Conservation (phyloP, 225 moss, liverwort and hornwort genomes). For the Marchantia paleacea region DNA sequence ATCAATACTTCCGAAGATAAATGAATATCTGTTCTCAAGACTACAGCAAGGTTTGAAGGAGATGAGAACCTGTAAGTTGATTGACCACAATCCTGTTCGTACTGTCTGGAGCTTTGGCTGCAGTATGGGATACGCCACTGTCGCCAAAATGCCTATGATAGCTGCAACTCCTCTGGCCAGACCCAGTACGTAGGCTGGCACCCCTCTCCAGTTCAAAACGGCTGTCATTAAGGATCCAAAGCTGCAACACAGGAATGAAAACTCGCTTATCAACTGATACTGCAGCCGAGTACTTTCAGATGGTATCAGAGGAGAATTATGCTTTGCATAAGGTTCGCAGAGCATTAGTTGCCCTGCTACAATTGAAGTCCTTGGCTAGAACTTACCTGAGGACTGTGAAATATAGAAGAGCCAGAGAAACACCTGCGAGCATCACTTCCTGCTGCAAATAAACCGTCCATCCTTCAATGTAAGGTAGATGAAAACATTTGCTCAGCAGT, state of each 20-base stretch:
- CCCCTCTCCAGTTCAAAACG: conserved; percentile 77
- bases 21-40: too few species aligned
- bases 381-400: conserved; percentile 89
- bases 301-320: too few species aligned
- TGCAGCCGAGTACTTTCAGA: background rate
- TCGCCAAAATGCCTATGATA: conserved; percentile 78
- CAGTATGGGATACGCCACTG: conserved; percentile 68
- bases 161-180: conserved; percentile 84
- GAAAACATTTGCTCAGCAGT: conserved; percentile 46
- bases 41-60: background rate
- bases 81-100: conserved; percentile 93
- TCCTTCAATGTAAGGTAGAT: conserved; percentile 53
- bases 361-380: too few species aligned
- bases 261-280: background rate
- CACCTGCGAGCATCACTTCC: conserved; percentile 74
- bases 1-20: too few species aligned
- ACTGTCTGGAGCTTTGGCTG: conserved; percentile 73
- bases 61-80: conserved; percentile 78
- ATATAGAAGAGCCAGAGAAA: conserved; percentile 79
- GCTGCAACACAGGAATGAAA: conserved; percentile 39
- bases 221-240: conserved; percentile 97
- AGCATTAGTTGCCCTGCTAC: too few species aligned
- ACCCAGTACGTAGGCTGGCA: conserved; percentile 77
- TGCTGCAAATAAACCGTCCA: conserved; percentile 77
- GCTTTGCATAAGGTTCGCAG: too few species aligned